Evolutionary conservation across 352 stramenopile species (phyloP).

Genomic region (Pythium plurisporium): DNA sequence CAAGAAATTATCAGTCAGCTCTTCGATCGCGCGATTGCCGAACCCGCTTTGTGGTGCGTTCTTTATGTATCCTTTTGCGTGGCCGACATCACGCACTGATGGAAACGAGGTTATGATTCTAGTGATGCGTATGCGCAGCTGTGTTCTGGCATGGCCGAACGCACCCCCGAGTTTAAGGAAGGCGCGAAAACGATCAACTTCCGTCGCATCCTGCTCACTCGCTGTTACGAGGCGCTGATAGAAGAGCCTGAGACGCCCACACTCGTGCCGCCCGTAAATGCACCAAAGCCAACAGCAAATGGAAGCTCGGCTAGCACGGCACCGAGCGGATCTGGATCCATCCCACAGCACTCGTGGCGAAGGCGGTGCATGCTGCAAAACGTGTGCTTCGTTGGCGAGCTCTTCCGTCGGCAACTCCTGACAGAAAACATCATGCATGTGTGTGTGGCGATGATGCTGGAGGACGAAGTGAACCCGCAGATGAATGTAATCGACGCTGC

Average conservation of each 20-base stretch:
- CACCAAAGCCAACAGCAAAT: background rate
- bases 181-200: constrained; percentile 85
- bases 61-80: background rate
- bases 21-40: constrained; percentile 71
- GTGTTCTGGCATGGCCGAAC: constrained; percentile 55
- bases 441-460: constrained; percentile 80
- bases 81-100: too few relatives aligned
- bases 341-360: constrained; percentile 57
- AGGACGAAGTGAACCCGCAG: constrained; percentile 62
- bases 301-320: too few relatives aligned
- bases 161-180: constrained; percentile 76
- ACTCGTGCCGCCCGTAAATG: too few relatives aligned
- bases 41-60: constrained; percentile 48
- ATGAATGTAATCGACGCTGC: constrained; percentile 63
- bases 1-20: constrained; percentile 63
- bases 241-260: constrained; percentile 50
- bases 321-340: background rate
- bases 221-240: constrained; percentile 78
- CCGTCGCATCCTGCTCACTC: constrained; percentile 67
- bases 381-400: constrained; percentile 63
- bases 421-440: constrained; percentile 86
- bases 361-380: constrained; percentile 75
- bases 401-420: constrained; percentile 73
- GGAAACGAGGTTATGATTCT: background rate
- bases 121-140: constrained; percentile 65